These are phyloP conservation scores for Syzygium grande DNA, from an alignment of 345 rosid species.

Conservation along the genomic window DNA sequence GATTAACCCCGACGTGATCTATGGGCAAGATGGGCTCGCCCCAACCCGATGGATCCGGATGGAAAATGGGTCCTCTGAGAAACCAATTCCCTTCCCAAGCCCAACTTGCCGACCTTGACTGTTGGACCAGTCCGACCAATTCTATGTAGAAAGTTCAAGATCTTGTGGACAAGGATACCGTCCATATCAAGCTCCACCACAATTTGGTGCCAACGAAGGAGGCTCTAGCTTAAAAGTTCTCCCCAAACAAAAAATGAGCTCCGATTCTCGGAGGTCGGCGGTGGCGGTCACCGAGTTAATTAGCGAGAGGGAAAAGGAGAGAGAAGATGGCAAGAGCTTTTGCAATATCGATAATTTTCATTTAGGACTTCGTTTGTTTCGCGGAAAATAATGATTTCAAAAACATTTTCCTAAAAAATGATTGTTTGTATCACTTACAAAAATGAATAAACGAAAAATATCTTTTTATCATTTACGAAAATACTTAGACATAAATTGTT, in stretches of 20 bases:
- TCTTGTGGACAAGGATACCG: neutral
- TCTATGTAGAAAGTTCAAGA: neutral
- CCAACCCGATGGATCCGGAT: neutral
- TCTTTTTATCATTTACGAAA: no score
- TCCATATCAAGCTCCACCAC: neutral
- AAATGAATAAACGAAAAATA: no score
- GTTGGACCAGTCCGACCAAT: neutral
- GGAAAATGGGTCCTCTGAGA: neutral
- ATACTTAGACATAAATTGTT: no score
- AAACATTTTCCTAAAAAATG: no score
- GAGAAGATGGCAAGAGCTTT: neutral
- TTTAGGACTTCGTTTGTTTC: no score
- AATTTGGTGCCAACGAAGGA: neutral
- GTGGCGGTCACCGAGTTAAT: neutral
- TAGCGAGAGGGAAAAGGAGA: neutral
- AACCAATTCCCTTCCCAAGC: neutral
- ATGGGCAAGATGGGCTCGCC: neutral
- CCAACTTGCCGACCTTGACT: neutral
- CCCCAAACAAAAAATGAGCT: neutral
- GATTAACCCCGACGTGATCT: neutral
- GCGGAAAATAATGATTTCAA: no score
- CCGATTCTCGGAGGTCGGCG: neutral
- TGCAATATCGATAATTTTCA: neutral
- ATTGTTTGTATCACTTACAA: no score
- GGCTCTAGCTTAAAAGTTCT: neutral